Base-by-base conservation (phyloP, 805 yeast species). In the Pichia sporocuriosa region DNA sequence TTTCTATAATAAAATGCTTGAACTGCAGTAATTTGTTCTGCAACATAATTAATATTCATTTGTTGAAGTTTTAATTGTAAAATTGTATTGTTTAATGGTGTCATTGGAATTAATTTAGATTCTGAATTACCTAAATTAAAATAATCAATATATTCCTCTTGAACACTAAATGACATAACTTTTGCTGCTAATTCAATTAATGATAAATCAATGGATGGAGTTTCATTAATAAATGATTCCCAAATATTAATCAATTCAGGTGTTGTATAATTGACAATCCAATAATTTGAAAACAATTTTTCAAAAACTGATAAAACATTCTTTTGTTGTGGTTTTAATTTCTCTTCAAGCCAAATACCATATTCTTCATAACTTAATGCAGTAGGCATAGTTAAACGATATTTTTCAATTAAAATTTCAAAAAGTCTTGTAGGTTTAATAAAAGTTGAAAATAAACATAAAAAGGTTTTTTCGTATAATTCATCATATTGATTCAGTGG, bases 291-390 rank as follows among this genome's bases (percentile, higher is more conserved):
- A 21, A 85, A 67, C 53, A 88, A 69, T 13, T 76, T 63, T 51
- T 75, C 77, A 76, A 88, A 73, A 21, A 82, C 69, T 45, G 77
- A 76, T 44, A 84, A 68, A 9, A 84, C 84, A 43, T 85, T 69
- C 20, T 72, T 53, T 41, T 87, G 75, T 25, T 83, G 79, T 1
- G 85, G 86, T 43, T 67, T 68, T 45, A 81, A 77, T 54, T 85
- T 85, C 54, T 73, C 75, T 32, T 77, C 76, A 9, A 79, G 69
- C 96, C 96, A 87, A 9, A 70, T 62, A 34, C 77, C 75, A 58
- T 84, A 85, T 54, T 86, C 95, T 47, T 83, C 94, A 55, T 78
- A 84, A 45, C 84, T 77, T 45, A 90, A 63, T 0, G 94, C 95
- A 54, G 85, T 96, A 0, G 96, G 96, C 19, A 96, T 93, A 47